These are phyloP conservation scores for Jatropha multifida DNA, from an alignment of 441 rosid species.

Conservation along the genomic window DNA sequence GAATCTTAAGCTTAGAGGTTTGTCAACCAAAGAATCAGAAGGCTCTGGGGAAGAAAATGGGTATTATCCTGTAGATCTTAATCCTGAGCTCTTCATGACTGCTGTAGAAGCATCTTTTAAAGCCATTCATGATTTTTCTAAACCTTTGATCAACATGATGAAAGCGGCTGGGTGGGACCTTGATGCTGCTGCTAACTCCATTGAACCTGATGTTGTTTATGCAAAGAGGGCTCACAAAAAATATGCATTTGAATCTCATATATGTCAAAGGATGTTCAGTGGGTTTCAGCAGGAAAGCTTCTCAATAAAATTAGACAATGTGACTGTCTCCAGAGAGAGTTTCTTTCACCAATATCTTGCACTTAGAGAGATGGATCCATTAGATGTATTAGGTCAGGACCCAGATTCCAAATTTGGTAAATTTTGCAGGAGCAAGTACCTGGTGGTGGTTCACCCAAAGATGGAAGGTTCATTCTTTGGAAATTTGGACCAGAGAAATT, in stretches of 20 bases:
- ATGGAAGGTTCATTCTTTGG: constrained; percentile 99
- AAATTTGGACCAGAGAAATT: constrained; percentile 80
- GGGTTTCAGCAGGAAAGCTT: constrained; percentile 82
- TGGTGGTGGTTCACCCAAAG: constrained; percentile 80
- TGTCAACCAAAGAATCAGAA: constrained; percentile 70
- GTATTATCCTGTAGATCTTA: constrained; percentile 58
- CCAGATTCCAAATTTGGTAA: constrained; percentile 78
- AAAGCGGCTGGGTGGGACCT: constrained; percentile 99
- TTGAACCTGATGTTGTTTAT: constrained; percentile 78
- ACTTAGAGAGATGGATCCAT: constrained; percentile 75
- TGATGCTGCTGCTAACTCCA: constrained; percentile 88
- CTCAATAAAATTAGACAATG: constrained; percentile 48
- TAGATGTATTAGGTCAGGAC: constrained; percentile 73
- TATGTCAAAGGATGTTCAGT: constrained; percentile 86
- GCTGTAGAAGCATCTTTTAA: constrained; percentile 71
- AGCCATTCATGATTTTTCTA: constrained; percentile 93
- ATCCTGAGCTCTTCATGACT: constrained; percentile 62
- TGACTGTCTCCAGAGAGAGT: constrained; percentile 49
- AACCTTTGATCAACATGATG: constrained; percentile 95
- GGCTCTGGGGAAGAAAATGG: constrained; percentile 52
- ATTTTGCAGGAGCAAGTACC: constrained; percentile 79
- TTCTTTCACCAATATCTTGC: constrained; percentile 82
- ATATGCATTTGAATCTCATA: constrained; percentile 89
- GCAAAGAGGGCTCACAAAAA: constrained; percentile 96
- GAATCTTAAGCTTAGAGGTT: constrained; percentile 89